Base-by-base conservation (phyloP, 345 rosid species). In the Rhizophora mangle region DNA sequence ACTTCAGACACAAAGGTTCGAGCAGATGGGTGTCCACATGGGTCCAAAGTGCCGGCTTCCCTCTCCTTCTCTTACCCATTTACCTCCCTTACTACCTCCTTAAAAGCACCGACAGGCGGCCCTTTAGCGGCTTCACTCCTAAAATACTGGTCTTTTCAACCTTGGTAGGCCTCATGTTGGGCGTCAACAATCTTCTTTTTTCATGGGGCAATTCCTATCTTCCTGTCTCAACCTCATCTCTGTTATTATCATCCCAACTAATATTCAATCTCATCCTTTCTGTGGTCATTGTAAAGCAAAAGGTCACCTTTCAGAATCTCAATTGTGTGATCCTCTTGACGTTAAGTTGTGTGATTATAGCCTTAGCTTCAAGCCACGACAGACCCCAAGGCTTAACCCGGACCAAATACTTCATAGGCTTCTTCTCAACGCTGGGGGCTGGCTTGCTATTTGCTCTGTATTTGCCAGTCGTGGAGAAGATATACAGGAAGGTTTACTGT, bases 21-120 rank as follows among this genome's bases (percentile, higher is more conserved):
- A 87, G 90, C 83, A 75, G 89, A 9, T 94, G 98, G 98, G 96
- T 91, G 47, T 89, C 97, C 56, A 91, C 98, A 4, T 89, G 90
- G 91, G 98, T 89, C 66, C 98, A 94, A 69, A 88, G 83, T 64
- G 81, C 88, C 0, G 98, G 97, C 0, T 94, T 94, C 63, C 98
- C 97, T 69, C 85, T 91, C 78, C 97, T 94, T 59, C 51, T 89
- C 72, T 27, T 76, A 32, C 74, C 90, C 31, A 84, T 91, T 68
- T 82, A 65, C 70, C 80, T 87, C 73, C 88, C 91, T 57, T 84
- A 82, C 62, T 73, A 76, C 64, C 53, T 85, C 58, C 68, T 87
- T 80, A 75, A 76, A n/a, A 79, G 54, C 78, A 80, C 86, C 29
- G 11, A 52, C 0, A 26, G 90, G 13, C 71, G 60, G 11, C 99